Evolutionary conservation across 1,284 basidiomycete genomes (phyloP), one percentile per base, ranked within the genome.

Genomic region (Leccinum laetum): DNA sequence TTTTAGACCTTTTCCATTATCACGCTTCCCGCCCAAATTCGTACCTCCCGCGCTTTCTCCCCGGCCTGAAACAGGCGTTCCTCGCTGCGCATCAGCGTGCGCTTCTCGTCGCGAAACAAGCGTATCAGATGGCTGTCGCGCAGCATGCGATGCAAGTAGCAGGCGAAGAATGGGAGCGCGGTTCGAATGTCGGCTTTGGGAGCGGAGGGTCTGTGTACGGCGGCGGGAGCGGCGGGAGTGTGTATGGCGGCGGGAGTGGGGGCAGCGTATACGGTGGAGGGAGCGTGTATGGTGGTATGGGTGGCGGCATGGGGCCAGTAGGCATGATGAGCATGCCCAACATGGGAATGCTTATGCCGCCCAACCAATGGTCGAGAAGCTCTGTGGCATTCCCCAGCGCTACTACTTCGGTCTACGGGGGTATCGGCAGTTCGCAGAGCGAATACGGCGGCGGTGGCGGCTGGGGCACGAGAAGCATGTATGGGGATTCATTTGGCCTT

Each of bases 381-480:
- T 80, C 79, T 11, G 70, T 80, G 64, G 80, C 85, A 73, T 86
- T 85, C 73, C 84, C 87, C 14, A 72, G 78, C 16, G 78, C 78
- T 16, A 69, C 84, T 57, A 13, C 57, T 5, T 86, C 88, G 32
- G 84, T 86, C 79, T 91, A 88, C 71, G 84, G 83, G 11, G 81
- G 82, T 44, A 72, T 79, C 61, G 78, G 78, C 61, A 82, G 80
- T 16, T 82, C 82, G 46, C 75, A 80, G 66, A 88, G 84, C 73
- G 87, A 88, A 64, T 82, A 79, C 63, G 83, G 84, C 55, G 77
- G 77, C 16, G 69, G 52, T 14, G 52, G 72, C 16, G 79, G 83
- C n/a, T 89, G 89, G 88, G 84, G 80, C 62, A 82, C 86, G 9
- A 81, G 81, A 66, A 92, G 89, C 70, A 86, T 83, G 61, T 91